phyloP scores from a whole-genome alignment of 139 green algal genomes.

The Diplosphaera chodatii region DNA sequence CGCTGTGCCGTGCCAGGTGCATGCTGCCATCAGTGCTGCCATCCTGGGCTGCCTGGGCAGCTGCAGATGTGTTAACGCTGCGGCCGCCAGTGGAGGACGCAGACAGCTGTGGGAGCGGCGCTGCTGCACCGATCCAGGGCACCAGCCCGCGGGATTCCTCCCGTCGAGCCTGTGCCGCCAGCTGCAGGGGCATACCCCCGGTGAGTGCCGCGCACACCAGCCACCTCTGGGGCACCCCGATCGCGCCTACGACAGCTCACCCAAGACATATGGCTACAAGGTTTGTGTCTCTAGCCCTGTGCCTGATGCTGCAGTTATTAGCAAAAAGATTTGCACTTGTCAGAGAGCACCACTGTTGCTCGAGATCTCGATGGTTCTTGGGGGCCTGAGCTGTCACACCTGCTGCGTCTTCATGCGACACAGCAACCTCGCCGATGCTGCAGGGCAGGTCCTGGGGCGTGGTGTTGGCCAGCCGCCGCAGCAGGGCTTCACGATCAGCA shows the following conservation, averaged over 20 bases:
- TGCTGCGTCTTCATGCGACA: not conserved
- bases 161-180: slow-evolving; percentile 19
- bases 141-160: slow-evolving; percentile 33
- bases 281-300: no score
- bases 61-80: no score
- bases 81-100: not conserved
- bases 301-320: no score
- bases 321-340: no score
- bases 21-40: not conserved
- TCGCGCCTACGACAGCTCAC: no score
- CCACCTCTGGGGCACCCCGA: slow-evolving; percentile 30
- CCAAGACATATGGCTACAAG: no score
- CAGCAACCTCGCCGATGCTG: not conserved
- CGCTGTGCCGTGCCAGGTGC: no score
- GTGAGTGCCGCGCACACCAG: slow-evolving; percentile 47
- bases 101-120: slow-evolving; percentile 14
- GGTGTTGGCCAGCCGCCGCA: not conserved
- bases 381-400: not conserved
- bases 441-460: not conserved
- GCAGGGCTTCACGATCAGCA: not conserved
- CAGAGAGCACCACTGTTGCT: no score
- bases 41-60: not conserved
- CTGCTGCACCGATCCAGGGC: slow-evolving; percentile 69
- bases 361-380: no score
- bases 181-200: slow-evolving; percentile 24